Evolutionary conservation across 108 stramenopile species (phyloP).

Genomic region (Discostella stelligeroides): DNA sequence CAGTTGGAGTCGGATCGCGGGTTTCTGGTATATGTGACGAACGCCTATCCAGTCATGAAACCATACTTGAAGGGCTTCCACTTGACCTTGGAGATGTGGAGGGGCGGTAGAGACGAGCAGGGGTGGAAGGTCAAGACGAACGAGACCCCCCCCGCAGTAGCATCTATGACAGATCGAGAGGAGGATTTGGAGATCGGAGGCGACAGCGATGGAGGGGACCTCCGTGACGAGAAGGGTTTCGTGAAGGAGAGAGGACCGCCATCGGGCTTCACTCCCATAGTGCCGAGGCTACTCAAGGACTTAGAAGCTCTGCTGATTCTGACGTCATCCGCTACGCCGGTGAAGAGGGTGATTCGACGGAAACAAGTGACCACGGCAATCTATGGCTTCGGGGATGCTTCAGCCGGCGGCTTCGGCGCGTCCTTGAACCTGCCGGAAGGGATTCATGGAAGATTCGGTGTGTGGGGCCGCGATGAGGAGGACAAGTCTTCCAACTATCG

Average conservation of each 20-base stretch:
- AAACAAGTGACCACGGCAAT: background rate
- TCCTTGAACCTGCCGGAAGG: slow-evolving; percentile 3
- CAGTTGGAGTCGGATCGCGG: too few relatives aligned
- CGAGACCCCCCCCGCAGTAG: background rate
- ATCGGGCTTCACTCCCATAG: slow-evolving; percentile 21
- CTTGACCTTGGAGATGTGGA: slow-evolving; percentile 43
- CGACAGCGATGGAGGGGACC: too few relatives aligned
- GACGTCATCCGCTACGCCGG: background rate
- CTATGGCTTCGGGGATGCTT: slow-evolving; percentile 30
- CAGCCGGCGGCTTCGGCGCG: slow-evolving; percentile 26
- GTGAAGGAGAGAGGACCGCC: too few relatives aligned
- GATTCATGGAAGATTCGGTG: background rate
- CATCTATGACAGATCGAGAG: background rate
- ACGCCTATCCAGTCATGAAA: slow-evolving; percentile 26
- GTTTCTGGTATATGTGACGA: too few relatives aligned
- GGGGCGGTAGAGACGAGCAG: slow-evolving; percentile 36
- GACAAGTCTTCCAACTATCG: slow-evolving; percentile 20
- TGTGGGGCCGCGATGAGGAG: slow-evolving; percentile 7
- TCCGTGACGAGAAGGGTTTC: too few relatives aligned
- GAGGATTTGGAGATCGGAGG: too few relatives aligned
- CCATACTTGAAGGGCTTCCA: slow-evolving; percentile 61
- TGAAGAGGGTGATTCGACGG: background rate
- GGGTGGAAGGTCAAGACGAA: slow-evolving; percentile 44
- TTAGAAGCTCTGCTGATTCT: slow-evolving; percentile 21
- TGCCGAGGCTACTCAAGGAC: slow-evolving; percentile 37